Evolutionary conservation across 2,329 filamentous ascomycete species (phyloP).

Genomic region (Cryphonectria nitschkei): DNA sequence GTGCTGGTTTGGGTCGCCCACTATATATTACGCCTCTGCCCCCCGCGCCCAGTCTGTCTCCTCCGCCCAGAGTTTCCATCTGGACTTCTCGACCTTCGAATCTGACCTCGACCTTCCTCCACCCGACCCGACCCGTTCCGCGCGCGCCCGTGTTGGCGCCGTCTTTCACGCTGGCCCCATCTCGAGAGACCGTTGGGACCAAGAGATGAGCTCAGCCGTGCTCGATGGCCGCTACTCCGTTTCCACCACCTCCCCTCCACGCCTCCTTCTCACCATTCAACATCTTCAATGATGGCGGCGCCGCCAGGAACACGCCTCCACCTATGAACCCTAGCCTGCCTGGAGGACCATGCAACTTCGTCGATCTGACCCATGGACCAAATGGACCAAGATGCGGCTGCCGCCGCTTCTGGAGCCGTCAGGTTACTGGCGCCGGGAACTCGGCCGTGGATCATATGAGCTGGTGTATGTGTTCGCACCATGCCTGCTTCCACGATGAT

Average conservation of each 20-base stretch:
- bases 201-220: conserved; percentile 40
- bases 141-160: conserved; percentile 15
- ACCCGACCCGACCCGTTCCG: conserved; percentile 9
- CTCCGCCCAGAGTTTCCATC: conserved; percentile 6
- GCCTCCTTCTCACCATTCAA: conserved; percentile 54
- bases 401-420: conserved; percentile 62
- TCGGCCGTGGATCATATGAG: conserved; percentile 46
- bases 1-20: conserved; percentile 40
- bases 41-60: neutral
- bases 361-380: conserved; percentile 56
- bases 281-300: conserved; percentile 54
- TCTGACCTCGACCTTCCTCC: conserved; percentile 14
- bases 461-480: conserved; percentile 67
- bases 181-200: conserved; percentile 31
- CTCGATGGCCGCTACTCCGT: conserved; percentile 58
- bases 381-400: conserved; percentile 61
- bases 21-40: conserved; percentile 23
- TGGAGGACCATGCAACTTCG: conserved; percentile 60
- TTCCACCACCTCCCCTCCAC: conserved; percentile 47
- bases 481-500: conserved; percentile 65
- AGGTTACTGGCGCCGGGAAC: conserved; percentile 38
- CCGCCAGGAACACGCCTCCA: conserved; percentile 24
- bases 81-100: conserved; percentile 31
- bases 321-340: conserved; percentile 45
- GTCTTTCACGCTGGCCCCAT: conserved; percentile 27